These are phyloP conservation scores for Coffea eugenioides DNA, from an alignment of 257 asterid genomes.

Conservation along the genomic window DNA sequence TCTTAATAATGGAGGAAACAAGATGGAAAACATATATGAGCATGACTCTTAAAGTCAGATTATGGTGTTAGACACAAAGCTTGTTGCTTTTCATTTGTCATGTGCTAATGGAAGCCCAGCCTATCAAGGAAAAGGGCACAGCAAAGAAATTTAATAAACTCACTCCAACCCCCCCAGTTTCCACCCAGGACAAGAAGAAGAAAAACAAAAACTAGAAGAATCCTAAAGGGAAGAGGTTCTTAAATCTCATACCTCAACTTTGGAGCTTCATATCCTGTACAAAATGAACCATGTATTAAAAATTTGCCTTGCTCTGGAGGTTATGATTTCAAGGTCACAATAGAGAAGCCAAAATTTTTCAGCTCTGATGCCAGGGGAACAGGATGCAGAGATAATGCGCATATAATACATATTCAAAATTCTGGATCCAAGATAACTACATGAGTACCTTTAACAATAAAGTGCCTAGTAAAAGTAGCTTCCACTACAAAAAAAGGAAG, in stretches of 20 bases:
- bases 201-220: not conserved
- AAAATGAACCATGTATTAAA: not conserved
- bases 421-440: too few species aligned
- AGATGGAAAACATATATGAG: not conserved
- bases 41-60: not conserved
- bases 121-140: not conserved
- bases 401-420: not conserved
- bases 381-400: not conserved
- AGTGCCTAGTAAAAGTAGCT: not conserved
- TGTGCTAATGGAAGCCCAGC: not conserved
- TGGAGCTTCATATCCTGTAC: slow-evolving; percentile 71
- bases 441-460: not conserved
- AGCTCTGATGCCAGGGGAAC: not conserved
- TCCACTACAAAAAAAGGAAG: not conserved
- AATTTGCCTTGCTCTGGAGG: not conserved
- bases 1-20: not conserved
- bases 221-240: too few species aligned
- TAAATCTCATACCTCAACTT: slow-evolving; percentile 42
- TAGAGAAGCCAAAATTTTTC: not conserved
- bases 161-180: too few species aligned
- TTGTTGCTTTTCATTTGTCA: not conserved
- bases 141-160: not conserved
- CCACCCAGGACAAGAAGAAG: not conserved
- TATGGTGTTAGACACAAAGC: too few species aligned
- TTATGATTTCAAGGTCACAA: not conserved